phyloP scores from a whole-genome alignment of 1,139 yeast genomes.

The Zygoascus sp. region DNA sequence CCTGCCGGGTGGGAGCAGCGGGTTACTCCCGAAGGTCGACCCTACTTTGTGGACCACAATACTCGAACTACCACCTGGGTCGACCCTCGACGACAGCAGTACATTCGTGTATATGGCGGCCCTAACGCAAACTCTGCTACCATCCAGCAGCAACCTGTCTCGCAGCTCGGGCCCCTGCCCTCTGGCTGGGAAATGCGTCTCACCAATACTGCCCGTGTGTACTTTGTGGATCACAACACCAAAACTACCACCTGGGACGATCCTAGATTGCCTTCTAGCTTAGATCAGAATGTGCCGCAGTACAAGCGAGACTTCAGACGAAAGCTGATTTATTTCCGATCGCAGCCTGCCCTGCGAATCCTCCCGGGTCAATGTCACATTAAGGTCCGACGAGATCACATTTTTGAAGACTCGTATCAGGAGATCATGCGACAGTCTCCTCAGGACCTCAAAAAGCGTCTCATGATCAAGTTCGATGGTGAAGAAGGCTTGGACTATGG shows the following conservation, averaged over 20 bases:
- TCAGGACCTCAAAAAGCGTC: slow-evolving; percentile 91
- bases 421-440: slow-evolving; percentile 99
- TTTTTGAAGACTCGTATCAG: slow-evolving; percentile 95
- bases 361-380: slow-evolving; percentile 98
- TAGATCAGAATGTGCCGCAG: slow-evolving; percentile 98
- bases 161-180: slow-evolving; percentile 96
- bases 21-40: slow-evolving; percentile 95
- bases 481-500: slow-evolving; percentile 99
- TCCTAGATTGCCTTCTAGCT: slow-evolving; percentile 93
- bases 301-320: slow-evolving; percentile 98
- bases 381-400: slow-evolving; percentile 93
- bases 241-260: slow-evolving; percentile 99
- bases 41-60: slow-evolving; percentile 96
- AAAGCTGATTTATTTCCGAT: slow-evolving; percentile 92
- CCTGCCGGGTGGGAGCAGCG: slow-evolving; percentile 99
- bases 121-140: slow-evolving; percentile 62
- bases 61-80: slow-evolving; percentile 99
- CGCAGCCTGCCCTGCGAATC: slow-evolving; percentile 96
- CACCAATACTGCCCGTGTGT: slow-evolving; percentile 96
- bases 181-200: slow-evolving; percentile 99
- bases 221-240: slow-evolving; percentile 97
- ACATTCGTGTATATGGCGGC: slow-evolving; percentile 78
- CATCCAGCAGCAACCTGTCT: slow-evolving; percentile 97
- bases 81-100: slow-evolving; percentile 98
- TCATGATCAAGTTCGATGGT: slow-evolving; percentile 97